Percentiles rank a stretch among this genome's conserved stretches.
Evolutionary conservation across 257 asterid genomes (phyloP).

Genomic region (Capsicum baccatum): DNA sequence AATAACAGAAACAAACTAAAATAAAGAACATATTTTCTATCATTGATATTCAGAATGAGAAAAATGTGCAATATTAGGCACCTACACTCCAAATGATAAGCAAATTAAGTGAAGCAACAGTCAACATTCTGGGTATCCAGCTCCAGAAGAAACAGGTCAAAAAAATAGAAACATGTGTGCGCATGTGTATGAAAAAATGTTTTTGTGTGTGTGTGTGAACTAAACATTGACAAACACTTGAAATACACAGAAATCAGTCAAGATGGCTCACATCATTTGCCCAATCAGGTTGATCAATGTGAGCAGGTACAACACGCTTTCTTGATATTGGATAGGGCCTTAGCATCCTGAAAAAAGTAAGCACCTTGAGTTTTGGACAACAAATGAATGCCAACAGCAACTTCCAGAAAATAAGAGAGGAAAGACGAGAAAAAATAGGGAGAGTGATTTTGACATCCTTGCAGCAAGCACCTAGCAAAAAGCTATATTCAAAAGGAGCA

Average conservation of each 20-base stretch:
- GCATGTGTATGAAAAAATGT: not conserved
- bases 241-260: constrained; percentile 24
- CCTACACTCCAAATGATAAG: constrained; percentile 20
- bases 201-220: not conserved
- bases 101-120: constrained; percentile 14
- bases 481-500: not conserved
- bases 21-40: not conserved
- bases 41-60: not conserved
- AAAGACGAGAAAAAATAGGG: not conserved
- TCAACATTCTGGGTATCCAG: not conserved
- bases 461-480: not conserved
- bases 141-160: not conserved
- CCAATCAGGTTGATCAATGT: constrained; percentile 95
- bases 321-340: constrained; percentile 86
- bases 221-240: not conserved
- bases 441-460: not conserved
- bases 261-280: constrained; percentile 75
- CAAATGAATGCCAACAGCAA: not conserved
- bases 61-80: not conserved
- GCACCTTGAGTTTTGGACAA: not conserved
- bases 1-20: constrained; percentile 15
- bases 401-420: not conserved
- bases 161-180: not conserved
- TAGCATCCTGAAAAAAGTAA: constrained; percentile 53
- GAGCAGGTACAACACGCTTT: constrained; percentile 69